Percentiles rank a stretch among this genome's conserved stretches.
Conservation (phyloP, 2,329 filamentous ascomycete species). For the Diplodia corticola region DNA sequence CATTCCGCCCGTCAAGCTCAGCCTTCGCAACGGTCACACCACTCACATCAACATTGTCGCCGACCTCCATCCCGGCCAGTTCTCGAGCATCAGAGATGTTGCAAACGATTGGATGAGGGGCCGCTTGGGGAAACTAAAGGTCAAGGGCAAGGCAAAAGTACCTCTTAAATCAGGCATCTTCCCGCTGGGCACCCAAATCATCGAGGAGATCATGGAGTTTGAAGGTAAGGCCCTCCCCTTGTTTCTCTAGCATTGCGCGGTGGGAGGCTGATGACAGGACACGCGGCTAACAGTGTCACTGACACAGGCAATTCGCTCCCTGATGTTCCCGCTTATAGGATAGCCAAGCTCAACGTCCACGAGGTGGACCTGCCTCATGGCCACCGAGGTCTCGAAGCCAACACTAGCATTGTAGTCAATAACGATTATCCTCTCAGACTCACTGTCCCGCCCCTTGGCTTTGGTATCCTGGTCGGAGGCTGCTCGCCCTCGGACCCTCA, state of each 20-base stretch:
- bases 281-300: slow-evolving; percentile 23
- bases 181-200: slow-evolving; percentile 71
- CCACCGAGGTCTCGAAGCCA: slow-evolving; percentile 71
- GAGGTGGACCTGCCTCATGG: slow-evolving; percentile 62
- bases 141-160: slow-evolving; percentile 73
- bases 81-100: slow-evolving; percentile 74
- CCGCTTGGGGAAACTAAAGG: slow-evolving; percentile 66
- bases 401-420: slow-evolving; percentile 69
- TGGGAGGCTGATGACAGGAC: slow-evolving; percentile 52
- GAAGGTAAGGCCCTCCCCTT: slow-evolving; percentile 77
- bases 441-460: slow-evolving; percentile 74
- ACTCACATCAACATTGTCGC: slow-evolving; percentile 79
- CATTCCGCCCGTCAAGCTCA: slow-evolving; percentile 73
- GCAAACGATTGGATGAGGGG: slow-evolving; percentile 89
- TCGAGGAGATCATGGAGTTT: slow-evolving; percentile 75
- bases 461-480: slow-evolving; percentile 81
- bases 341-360: slow-evolving; percentile 75
- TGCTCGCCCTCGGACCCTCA: slow-evolving; percentile 70
- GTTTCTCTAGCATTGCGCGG: slow-evolving; percentile 48
- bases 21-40: slow-evolving; percentile 73
- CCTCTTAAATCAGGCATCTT: slow-evolving; percentile 77
- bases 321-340: slow-evolving; percentile 75
- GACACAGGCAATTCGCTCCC: slow-evolving; percentile 63
- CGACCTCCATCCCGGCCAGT: slow-evolving; percentile 72
- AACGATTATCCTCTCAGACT: slow-evolving; percentile 80